These are phyloP conservation scores for Rhodosporidiobolus odoratus DNA, from an alignment of 768 basidiomycete species.

Conservation along the genomic window DNA sequence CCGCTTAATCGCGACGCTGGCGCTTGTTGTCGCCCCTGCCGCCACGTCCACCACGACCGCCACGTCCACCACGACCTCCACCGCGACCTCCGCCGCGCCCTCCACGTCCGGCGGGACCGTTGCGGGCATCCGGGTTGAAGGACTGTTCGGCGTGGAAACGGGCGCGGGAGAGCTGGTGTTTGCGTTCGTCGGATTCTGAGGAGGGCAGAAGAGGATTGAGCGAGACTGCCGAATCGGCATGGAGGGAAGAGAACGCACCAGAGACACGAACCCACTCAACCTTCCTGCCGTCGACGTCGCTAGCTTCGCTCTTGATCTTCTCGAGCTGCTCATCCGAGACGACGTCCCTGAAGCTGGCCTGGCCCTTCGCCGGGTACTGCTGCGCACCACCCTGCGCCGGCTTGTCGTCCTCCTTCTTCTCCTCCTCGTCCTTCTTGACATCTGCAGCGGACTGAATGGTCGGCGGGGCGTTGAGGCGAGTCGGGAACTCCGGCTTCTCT, in stretches of 20 bases:
- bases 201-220: neutral
- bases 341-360: constrained; percentile 68
- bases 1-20: constrained; percentile 36
- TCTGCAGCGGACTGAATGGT: constrained; percentile 19
- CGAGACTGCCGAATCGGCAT: too few relatives aligned
- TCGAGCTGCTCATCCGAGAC: constrained; percentile 63
- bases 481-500: constrained; percentile 40
- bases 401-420: neutral
- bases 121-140: constrained; percentile 15
- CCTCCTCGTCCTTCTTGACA: constrained; percentile 18
- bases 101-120: constrained; percentile 31
- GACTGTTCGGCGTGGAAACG: constrained; percentile 40
- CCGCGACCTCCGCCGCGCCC: constrained; percentile 24
- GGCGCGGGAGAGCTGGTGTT: constrained; percentile 39
- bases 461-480: constrained; percentile 27
- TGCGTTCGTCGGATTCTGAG: constrained; percentile 41
- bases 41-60: constrained; percentile 10
- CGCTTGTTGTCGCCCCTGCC: constrained; percentile 23
- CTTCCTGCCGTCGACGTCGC: constrained; percentile 50
- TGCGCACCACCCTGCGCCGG: neutral
- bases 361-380: constrained; percentile 50
- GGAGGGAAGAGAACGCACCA: constrained; percentile 20
- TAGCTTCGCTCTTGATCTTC: constrained; percentile 43
- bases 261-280: constrained; percentile 55
- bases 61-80: constrained; percentile 8